A percentile compares a stretch with the other conserved stretches of the same genome.
Evolutionary conservation across 805 yeast genomes (phyloP).

Genomic region (Deakozyma indianensis): DNA sequence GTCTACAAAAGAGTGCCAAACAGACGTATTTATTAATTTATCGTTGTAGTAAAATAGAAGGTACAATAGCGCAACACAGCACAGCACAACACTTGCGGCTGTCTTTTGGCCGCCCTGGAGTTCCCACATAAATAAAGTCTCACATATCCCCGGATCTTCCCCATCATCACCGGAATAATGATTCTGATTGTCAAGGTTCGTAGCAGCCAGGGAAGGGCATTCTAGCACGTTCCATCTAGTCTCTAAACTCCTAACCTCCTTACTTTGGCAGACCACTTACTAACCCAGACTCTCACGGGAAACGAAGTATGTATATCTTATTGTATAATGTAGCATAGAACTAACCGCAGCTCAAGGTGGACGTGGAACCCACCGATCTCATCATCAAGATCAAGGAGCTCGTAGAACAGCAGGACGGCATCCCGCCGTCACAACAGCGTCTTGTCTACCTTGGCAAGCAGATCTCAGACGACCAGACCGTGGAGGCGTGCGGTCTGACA

Average conservation of each 20-base stretch:
- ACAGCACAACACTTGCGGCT: too few relatives aligned
- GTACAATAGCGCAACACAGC: too few relatives aligned
- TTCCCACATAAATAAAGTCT: conserved; percentile 6
- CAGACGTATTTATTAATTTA: too few relatives aligned
- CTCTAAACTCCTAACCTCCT: too few relatives aligned
- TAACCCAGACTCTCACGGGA: conserved; percentile 51
- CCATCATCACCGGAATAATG: too few relatives aligned
- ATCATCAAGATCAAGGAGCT: conserved; percentile 71
- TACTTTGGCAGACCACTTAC: too few relatives aligned
- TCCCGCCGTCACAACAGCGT: conserved; percentile 92
- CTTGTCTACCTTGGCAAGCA: conserved; percentile 84
- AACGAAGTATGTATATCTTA: conserved; percentile 37
- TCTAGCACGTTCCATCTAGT: too few relatives aligned
- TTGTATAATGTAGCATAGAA: too few relatives aligned
- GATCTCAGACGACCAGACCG: conserved; percentile 66
- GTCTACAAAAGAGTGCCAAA: too few relatives aligned
- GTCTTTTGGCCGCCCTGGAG: background rate
- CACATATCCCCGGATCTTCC: too few relatives aligned
- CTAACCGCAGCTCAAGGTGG: conserved; percentile 13
- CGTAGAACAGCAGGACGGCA: conserved; percentile 92
- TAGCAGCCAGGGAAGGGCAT: too few relatives aligned
- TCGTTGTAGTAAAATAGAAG: too few relatives aligned
- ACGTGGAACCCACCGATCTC: conserved; percentile 21
- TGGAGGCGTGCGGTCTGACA: conserved; percentile 55
- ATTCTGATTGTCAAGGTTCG: conserved; percentile 51